Conservation (phyloP, 2,329 filamentous ascomycete species). For the Keithomyces neogunnii region DNA sequence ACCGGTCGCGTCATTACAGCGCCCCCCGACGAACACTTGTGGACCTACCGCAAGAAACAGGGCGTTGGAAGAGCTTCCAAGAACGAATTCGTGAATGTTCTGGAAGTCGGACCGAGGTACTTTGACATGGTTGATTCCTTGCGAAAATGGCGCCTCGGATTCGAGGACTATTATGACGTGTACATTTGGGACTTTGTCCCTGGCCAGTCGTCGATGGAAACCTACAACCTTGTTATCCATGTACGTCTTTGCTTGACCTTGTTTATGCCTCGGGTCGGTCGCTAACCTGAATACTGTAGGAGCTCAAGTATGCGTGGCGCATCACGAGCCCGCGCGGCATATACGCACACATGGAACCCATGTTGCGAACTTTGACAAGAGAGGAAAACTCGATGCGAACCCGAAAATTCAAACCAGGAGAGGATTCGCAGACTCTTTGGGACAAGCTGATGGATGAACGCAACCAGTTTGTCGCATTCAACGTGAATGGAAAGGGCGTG, state of each 20-base stretch:
- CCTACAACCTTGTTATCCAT: constrained; percentile 13
- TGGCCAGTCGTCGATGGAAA: constrained; percentile 5
- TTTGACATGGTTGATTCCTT: constrained; percentile 15
- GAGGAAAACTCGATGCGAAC: constrained; percentile 16
- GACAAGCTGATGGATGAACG: constrained; percentile 12
- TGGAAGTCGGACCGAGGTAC: constrained; percentile 16
- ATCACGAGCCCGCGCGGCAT: constrained; percentile 13
- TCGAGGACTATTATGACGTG: constrained; percentile 20
- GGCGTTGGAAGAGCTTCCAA: constrained; percentile 18
- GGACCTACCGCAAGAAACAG: constrained; percentile 17
- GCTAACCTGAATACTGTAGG: constrained; percentile 5
- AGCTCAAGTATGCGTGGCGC: constrained; percentile 19
- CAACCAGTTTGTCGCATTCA: constrained; percentile 10
- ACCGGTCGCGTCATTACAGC: constrained; percentile 20
- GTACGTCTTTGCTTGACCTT: constrained; percentile 6
- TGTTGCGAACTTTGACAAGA: constrained; percentile 14
- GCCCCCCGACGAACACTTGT: constrained; percentile 14
- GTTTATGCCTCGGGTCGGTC: too few relatives aligned
- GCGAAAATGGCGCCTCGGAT: constrained; percentile 18
- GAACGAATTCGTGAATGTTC: constrained; percentile 15
- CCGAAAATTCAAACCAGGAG: constrained; percentile 15
- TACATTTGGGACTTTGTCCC: constrained; percentile 20
- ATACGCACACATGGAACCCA: constrained; percentile 15
- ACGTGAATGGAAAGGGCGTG: constrained; percentile 4
- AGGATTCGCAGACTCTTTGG: constrained; percentile 16